Percentiles rank a stretch among this genome's conserved stretches.
These are phyloP conservation scores for Choiromyces venosus DNA, from an alignment of 495 filamentous ascomycete genomes.

Conservation along the genomic window DNA sequence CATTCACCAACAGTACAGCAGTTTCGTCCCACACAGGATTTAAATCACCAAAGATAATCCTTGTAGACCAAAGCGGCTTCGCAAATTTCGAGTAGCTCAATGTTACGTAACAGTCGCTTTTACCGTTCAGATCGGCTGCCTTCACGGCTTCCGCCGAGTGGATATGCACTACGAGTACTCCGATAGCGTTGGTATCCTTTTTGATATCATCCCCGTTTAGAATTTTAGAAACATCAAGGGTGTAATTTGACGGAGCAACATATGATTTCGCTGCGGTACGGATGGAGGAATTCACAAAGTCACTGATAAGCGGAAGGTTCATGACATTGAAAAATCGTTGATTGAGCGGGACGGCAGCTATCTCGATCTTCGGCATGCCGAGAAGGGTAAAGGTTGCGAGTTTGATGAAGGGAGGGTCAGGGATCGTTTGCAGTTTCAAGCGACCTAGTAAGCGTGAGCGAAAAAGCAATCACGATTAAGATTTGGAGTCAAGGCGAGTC, in stretches of 20 bases:
- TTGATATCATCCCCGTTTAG: slow-evolving; percentile 70
- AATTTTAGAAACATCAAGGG: slow-evolving; percentile 67
- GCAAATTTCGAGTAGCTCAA: slow-evolving; percentile 72
- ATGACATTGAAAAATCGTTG: slow-evolving; percentile 64
- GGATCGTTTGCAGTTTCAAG: slow-evolving; percentile 60
- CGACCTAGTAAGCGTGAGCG: slow-evolving; percentile 41
- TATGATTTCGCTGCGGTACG: slow-evolving; percentile 65
- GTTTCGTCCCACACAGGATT: slow-evolving; percentile 66
- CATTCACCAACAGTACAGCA: slow-evolving; percentile 57
- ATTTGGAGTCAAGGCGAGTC: not conserved
- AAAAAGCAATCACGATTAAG: not conserved
- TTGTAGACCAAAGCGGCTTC: slow-evolving; percentile 59
- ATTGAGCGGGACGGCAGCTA: slow-evolving; percentile 62
- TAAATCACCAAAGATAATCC: slow-evolving; percentile 58
- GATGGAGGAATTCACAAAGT: slow-evolving; percentile 66
- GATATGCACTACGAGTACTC: slow-evolving; percentile 60
- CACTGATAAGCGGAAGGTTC: slow-evolving; percentile 64
- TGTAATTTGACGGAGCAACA: slow-evolving; percentile 67
- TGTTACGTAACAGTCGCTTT: slow-evolving; percentile 62
- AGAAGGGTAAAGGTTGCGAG: slow-evolving; percentile 66
- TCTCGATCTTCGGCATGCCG: slow-evolving; percentile 67
- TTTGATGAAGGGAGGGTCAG: slow-evolving; percentile 66
- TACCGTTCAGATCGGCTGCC: slow-evolving; percentile 60
- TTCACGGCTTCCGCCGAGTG: slow-evolving; percentile 61
- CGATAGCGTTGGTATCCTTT: slow-evolving; percentile 60